A percentile compares a stretch with the other conserved stretches of the same genome.
Conservation (phyloP, 768 basidiomycete genomes). For the Suillus brevipes region DNA sequence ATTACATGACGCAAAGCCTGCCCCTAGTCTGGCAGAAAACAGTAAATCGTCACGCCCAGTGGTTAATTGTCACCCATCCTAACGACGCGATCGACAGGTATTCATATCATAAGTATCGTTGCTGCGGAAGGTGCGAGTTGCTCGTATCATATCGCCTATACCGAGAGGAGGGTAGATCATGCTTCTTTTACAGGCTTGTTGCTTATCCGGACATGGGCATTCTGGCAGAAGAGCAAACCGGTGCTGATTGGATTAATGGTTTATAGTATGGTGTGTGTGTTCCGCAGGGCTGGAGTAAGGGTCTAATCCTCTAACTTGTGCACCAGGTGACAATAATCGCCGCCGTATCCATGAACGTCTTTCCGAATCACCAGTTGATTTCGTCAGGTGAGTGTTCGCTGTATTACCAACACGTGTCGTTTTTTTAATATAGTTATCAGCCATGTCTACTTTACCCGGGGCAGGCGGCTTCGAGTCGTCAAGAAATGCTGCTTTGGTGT, state of each 20-base stretch:
- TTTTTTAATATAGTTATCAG: not conserved
- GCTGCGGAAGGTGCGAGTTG: constrained; percentile 10
- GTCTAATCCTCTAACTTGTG: not conserved
- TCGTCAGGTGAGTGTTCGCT: constrained; percentile 5
- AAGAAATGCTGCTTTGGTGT: constrained; percentile 1
- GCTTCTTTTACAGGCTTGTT: constrained; percentile 16
- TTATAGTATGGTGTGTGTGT: constrained; percentile 13
- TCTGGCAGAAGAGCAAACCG: constrained; percentile 17
- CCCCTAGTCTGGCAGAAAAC: constrained; percentile 3
- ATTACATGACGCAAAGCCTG: constrained; percentile 1
- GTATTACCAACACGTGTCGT: not conserved
- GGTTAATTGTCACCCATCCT: not conserved
- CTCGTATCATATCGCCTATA: not conserved
- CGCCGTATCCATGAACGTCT: constrained; percentile 7
- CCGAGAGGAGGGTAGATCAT: not conserved
- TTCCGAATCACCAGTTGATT: constrained; percentile 10
- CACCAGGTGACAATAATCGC: constrained; percentile 12
- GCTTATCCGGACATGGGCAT: constrained; percentile 21
- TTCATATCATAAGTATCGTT: constrained; percentile 11
- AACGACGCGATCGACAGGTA: not conserved
- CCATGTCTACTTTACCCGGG: not conserved
- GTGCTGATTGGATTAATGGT: constrained; percentile 14
- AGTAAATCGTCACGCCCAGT: constrained; percentile 10
- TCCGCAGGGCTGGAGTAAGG: not conserved
- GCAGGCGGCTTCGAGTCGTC: not conserved